Conservation (phyloP, 306 rosid genomes). For the Fagus crenata region DNA sequence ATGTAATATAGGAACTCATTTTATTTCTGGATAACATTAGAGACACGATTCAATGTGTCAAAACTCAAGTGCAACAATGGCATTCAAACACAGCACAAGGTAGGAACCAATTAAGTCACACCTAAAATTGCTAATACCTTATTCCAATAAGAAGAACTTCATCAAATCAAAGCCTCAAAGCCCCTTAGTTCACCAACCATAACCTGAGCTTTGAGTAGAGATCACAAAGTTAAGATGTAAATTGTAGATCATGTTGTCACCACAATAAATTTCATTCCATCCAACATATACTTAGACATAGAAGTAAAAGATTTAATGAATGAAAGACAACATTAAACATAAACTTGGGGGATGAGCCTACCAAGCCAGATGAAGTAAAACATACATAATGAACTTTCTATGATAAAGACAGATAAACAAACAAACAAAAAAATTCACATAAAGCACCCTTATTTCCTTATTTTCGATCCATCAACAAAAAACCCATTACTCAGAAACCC, state of each 20-base stretch:
- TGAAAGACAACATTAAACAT: neutral
- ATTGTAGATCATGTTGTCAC: neutral
- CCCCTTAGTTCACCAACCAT: neutral
- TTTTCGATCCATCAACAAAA: neutral
- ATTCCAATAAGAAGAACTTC: neutral
- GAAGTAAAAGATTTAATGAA: neutral
- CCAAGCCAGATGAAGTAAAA: neutral
- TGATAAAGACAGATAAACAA: neutral
- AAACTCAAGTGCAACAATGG: conserved; percentile 18
- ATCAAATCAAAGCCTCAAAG: conserved; percentile 12
- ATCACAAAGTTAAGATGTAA: neutral
- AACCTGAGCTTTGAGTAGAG: neutral
- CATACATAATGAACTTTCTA: neutral
- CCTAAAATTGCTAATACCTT: neutral
- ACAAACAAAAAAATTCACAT: neutral
- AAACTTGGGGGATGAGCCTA: neutral
- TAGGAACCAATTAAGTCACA: conserved; percentile 15
- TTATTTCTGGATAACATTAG: conserved; percentile 20
- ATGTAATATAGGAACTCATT: conserved; percentile 40
- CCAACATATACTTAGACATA: neutral
- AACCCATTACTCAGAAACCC: neutral
- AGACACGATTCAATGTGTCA: conserved; percentile 12
- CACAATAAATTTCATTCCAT: neutral
- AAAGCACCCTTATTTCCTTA: neutral
- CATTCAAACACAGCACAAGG: conserved; percentile 24